Percentiles rank a stretch among this genome's conserved stretches.
phyloP scores from a whole-genome alignment of 495 filamentous ascomycete genomes.

The Penicillium samsonianum region DNA sequence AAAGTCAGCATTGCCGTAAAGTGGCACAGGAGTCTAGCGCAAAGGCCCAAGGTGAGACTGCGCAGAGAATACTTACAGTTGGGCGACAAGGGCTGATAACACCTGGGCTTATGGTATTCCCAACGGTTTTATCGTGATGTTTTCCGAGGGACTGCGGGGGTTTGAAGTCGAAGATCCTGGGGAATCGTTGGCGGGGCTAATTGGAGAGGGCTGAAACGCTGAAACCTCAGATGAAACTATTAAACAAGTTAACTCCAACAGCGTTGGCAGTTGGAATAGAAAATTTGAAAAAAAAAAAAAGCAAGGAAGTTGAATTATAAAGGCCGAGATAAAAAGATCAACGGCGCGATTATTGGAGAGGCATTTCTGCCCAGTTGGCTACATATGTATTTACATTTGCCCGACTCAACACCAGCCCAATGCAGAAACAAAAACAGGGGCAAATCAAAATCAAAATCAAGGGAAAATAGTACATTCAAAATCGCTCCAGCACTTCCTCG shows the following conservation, averaged over 20 bases:
- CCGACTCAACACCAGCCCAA: conserved; percentile 6
- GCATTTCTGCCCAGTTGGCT: background rate
- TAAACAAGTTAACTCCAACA: background rate
- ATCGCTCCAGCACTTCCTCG: conserved; percentile 53
- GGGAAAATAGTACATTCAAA: background rate
- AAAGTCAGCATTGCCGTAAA: conserved; percentile 22
- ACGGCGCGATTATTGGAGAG: conserved; percentile 4
- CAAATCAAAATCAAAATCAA: conserved; percentile 1
- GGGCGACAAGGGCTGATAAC: background rate
- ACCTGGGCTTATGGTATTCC: background rate
- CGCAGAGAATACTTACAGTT: conserved; percentile 13
- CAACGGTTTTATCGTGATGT: background rate
- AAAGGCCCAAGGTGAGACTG: conserved; percentile 6
- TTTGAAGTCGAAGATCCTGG: conserved; percentile 3
- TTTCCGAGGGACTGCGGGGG: conserved; percentile 6
- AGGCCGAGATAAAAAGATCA: background rate
- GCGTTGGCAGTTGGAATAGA: background rate
- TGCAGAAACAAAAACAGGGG: conserved; percentile 13
- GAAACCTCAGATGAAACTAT: background rate
- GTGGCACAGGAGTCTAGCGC: conserved; percentile 8
- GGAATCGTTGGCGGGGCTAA: background rate
- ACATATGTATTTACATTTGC: background rate
- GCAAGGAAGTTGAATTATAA: background rate
- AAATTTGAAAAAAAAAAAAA: background rate
- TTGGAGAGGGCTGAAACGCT: background rate